A percentile compares a stretch with the other conserved stretches of the same genome.
Conservation (phyloP, 179 eudicot species). For the Pouteria campechiana region DNA sequence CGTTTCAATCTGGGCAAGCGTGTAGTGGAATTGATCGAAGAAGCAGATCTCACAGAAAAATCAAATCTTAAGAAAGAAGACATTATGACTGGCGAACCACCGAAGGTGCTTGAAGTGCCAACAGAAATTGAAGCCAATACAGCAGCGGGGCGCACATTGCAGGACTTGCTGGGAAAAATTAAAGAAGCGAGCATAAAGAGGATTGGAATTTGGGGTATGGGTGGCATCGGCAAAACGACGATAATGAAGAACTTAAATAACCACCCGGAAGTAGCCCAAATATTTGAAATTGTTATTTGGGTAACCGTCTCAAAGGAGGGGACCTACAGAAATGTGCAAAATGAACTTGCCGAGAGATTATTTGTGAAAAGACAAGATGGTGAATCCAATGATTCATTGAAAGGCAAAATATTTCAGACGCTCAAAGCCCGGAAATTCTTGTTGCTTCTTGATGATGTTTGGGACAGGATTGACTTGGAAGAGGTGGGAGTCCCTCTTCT, state of each 20-base stretch:
- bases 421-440: too few relatives aligned
- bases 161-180: constrained; percentile 2
- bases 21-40: not conserved
- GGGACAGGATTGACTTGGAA: constrained; percentile 8
- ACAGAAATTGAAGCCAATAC: too few relatives aligned
- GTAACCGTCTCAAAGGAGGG: constrained; percentile 14
- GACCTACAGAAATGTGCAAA: constrained; percentile 4
- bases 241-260: constrained; percentile 5
- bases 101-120: not conserved
- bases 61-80: not conserved
- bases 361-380: not conserved
- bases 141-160: not conserved
- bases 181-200: constrained; percentile 3
- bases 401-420: too few relatives aligned
- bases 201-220: constrained; percentile 16
- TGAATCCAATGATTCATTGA: too few relatives aligned
- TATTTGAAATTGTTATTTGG: constrained; percentile 10
- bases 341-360: constrained; percentile 1
- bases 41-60: not conserved
- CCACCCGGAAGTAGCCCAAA: not conserved
- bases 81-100: not conserved
- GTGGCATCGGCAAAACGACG: constrained; percentile 21
- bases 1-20: not conserved
- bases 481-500: constrained; percentile 8
- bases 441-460: constrained; percentile 19